A percentile compares a stretch with the other conserved stretches of the same genome.
phyloP scores from a whole-genome alignment of 805 yeast genomes.

The Soucietia sequanensis region DNA sequence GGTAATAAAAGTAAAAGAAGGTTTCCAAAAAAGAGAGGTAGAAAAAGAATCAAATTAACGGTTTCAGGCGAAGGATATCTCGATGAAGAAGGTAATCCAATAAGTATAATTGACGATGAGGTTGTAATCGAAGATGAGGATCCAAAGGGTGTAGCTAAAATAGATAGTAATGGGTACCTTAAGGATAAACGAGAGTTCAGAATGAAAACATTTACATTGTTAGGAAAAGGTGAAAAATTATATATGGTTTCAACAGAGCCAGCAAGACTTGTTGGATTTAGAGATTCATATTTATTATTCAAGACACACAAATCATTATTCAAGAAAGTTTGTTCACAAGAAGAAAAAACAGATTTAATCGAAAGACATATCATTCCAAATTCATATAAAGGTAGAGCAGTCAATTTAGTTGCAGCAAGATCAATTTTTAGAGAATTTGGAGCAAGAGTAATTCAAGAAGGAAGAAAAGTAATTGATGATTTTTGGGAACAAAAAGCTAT shows the following conservation, averaged over 20 bases:
- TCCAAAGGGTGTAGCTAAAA: slow-evolving; percentile 72
- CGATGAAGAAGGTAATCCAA: slow-evolving; percentile 69
- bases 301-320: slow-evolving; percentile 78
- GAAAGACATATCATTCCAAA: slow-evolving; percentile 80
- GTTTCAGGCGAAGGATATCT: slow-evolving; percentile 41
- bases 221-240: slow-evolving; percentile 64
- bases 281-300: slow-evolving; percentile 86
- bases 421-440: slow-evolving; percentile 92
- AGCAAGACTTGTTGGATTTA: slow-evolving; percentile 89
- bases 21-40: slow-evolving; percentile 42
- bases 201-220: slow-evolving; percentile 63
- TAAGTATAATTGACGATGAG: slow-evolving; percentile 71
- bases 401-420: slow-evolving; percentile 87
- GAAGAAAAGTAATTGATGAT: slow-evolving; percentile 80
- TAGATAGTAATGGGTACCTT: slow-evolving; percentile 65
- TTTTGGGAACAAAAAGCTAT: slow-evolving; percentile 70
- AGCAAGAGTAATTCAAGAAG: slow-evolving; percentile 74
- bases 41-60: slow-evolving; percentile 40
- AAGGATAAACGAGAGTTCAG: slow-evolving; percentile 73
- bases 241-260: slow-evolving; percentile 96
- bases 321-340: slow-evolving; percentile 71
- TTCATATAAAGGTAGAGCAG: slow-evolving; percentile 86
- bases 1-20: slow-evolving; percentile 10
- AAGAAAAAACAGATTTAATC: slow-evolving; percentile 80
- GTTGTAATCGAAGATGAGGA: slow-evolving; percentile 69